These are phyloP conservation scores for Polytolypa hystricis DNA, from an alignment of 2,329 filamentous ascomycete species.

Conservation along the genomic window DNA sequence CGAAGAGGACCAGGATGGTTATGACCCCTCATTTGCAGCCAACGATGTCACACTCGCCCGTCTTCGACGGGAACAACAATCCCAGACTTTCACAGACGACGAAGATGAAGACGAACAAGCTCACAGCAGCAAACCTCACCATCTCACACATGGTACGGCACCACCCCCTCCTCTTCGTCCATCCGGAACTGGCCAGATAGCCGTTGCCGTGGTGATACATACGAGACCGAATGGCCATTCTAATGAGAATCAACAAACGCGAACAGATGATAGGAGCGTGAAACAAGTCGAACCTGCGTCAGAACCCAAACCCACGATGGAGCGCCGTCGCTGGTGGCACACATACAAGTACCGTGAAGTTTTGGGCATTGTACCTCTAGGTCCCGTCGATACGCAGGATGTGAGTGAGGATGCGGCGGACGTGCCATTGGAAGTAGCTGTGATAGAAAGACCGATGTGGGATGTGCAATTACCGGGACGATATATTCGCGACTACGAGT, in stretches of 20 bases:
- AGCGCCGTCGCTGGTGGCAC: conserved; percentile 49
- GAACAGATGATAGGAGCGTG: no score
- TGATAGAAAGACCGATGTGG: conserved; percentile 79
- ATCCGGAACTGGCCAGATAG: conserved; percentile 6
- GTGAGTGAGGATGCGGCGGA: conserved; percentile 17
- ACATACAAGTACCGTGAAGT: conserved; percentile 95
- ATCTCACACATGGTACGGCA: conserved; percentile 7
- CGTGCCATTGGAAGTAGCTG: conserved; percentile 67
- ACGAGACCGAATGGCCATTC: conserved; percentile 9
- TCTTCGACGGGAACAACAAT: conserved; percentile 18
- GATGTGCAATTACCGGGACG: conserved; percentile 66
- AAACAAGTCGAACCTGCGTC: not conserved
- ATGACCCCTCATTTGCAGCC: conserved; percentile 20
- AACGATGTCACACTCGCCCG: conserved; percentile 24
- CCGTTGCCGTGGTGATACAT: conserved; percentile 12
- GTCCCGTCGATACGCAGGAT: conserved; percentile 10
- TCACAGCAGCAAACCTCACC: conserved; percentile 2
- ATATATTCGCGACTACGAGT: conserved; percentile 50
- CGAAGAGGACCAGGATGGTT: conserved; percentile 24
- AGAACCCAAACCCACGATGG: not conserved
- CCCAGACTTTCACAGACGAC: conserved; percentile 2
- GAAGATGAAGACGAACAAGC: conserved; percentile 13
- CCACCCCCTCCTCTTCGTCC: conserved; percentile 9
- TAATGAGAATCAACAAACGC: no score
- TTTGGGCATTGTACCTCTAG: conserved; percentile 57